Percentiles rank a stretch among this genome's conserved stretches.
Evolutionary conservation across 352 stramenopile genomes (phyloP).

Genomic region (Phytopythium litorale): DNA sequence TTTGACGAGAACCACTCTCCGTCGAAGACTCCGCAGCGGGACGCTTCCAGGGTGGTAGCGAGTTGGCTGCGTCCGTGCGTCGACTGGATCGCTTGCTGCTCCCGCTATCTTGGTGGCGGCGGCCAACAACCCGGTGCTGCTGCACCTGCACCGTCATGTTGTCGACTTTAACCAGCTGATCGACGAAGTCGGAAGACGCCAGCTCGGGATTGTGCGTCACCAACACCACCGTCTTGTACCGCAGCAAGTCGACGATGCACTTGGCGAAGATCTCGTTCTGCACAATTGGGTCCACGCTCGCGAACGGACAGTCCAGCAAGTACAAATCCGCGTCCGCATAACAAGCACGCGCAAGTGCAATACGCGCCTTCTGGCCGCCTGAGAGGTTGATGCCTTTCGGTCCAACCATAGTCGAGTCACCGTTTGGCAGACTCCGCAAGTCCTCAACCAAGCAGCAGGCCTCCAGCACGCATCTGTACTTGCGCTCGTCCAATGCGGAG

Average conservation of each 20-base stretch:
- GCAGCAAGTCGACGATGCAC: slow-evolving; percentile 46
- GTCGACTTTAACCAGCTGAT: slow-evolving; percentile 32
- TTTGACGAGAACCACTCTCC: not conserved
- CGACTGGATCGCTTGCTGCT: slow-evolving; percentile 3
- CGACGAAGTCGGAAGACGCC: slow-evolving; percentile 36
- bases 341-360: slow-evolving; percentile 50
- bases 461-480: slow-evolving; percentile 64
- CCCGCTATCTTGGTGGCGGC: slow-evolving; percentile 12
- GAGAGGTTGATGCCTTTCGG: slow-evolving; percentile 56
- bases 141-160: slow-evolving; percentile 25
- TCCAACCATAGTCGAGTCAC: slow-evolving; percentile 44
- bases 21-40: not conserved
- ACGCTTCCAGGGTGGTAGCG: slow-evolving; percentile 24
- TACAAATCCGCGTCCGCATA: slow-evolving; percentile 57
- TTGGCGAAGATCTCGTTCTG: slow-evolving; percentile 58
- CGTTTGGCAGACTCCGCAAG: slow-evolving; percentile 41
- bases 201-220: slow-evolving; percentile 55
- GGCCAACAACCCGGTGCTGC: slow-evolving; percentile 19
- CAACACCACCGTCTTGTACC: slow-evolving; percentile 47
- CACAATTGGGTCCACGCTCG: slow-evolving; percentile 52
- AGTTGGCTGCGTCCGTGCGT: slow-evolving; percentile 25
- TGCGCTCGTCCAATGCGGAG: slow-evolving; percentile 48
- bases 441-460: slow-evolving; percentile 51
- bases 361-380: slow-evolving; percentile 48
- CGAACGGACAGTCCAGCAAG: slow-evolving; percentile 46